phyloP scores from a whole-genome alignment of 345 rosid species.

The Moricandia moricandioides region DNA sequence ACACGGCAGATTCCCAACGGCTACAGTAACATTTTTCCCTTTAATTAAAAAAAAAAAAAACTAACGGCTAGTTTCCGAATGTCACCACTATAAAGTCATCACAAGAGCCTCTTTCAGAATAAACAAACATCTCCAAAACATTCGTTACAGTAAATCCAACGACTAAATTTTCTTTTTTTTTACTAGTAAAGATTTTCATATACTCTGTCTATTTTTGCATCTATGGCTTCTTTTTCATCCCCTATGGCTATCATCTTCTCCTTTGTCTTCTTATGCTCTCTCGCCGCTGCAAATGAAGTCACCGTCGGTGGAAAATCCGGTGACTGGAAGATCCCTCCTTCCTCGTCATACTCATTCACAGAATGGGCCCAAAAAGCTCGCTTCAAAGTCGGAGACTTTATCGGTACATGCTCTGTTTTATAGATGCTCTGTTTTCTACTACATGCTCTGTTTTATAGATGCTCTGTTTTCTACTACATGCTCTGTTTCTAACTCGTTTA shows the following conservation, averaged over 20 bases:
- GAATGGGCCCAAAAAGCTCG: constrained; percentile 65
- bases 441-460: constrained; percentile 2
- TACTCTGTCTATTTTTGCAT: not conserved
- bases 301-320: constrained; percentile 50
- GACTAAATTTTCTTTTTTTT: not conserved
- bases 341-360: constrained; percentile 51
- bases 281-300: constrained; percentile 46
- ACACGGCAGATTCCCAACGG: constrained; percentile 17
- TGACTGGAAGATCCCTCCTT: constrained; percentile 53
- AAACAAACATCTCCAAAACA: not conserved
- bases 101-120: not conserved
- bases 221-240: constrained; percentile 27
- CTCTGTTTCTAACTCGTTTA: constrained; percentile 15
- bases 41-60: not conserved
- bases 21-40: constrained; percentile 13
- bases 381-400: constrained; percentile 61
- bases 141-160: not conserved
- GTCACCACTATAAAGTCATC: constrained; percentile 13
- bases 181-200: not conserved
- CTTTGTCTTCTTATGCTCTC: constrained; percentile 27
- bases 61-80: constrained; percentile 31
- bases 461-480: not conserved
- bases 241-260: constrained; percentile 28
- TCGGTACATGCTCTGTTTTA: constrained; percentile 39
- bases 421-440: not conserved